Base-by-base conservation (phyloP, 306 rosid species). In the Trifolium pratense region DNA sequence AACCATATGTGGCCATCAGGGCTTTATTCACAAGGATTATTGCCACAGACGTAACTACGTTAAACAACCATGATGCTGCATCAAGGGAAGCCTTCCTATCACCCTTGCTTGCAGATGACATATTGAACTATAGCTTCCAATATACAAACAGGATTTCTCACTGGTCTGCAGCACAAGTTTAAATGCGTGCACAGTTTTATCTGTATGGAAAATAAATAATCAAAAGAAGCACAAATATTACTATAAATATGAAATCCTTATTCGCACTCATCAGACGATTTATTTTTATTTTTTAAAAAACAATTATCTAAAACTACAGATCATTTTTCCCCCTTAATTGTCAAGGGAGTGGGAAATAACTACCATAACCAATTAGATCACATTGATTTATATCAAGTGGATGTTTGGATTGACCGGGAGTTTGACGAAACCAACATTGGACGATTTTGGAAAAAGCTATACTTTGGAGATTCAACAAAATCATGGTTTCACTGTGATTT, bases 31-130 rank as follows among this genome's bases (percentile, higher is more conserved):
- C 97, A 66, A 91, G 84, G 74, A 91, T 91, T 46, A 91, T 91
- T 72, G 90, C 94, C 16, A 91, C 97, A 73, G 97, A 91, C 7
- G 94, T 91, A 70, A 91, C 97, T 8, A 91, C 92, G 70, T 91
- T 91, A 87, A 91, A 88, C 82, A 85, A 48, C 97, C 97, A 91
- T 57, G 97, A 85, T 1, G 94, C 94, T 17, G 90, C 84, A 76
- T 91, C 97, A 74, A 87, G 70, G 67, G 92, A 1, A 18, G 90
- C 94, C 87, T 91, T 91, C 84, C 70, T 78, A 42, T 91, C 97
- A 61, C 84, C 87, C 74, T 87, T 89, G 78, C 85, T 81, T 13
- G 82, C 67, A 12, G 96, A 78, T 74, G 90, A 67, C 94, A 91
- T 91, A 64, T 57, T 86, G 75, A 79, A 66, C 69, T 53, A 64